Percentiles rank a stretch among this genome's conserved stretches.
Conservation (phyloP, 2,329 filamentous ascomycete genomes). For the Herpotrichia juniperi region DNA sequence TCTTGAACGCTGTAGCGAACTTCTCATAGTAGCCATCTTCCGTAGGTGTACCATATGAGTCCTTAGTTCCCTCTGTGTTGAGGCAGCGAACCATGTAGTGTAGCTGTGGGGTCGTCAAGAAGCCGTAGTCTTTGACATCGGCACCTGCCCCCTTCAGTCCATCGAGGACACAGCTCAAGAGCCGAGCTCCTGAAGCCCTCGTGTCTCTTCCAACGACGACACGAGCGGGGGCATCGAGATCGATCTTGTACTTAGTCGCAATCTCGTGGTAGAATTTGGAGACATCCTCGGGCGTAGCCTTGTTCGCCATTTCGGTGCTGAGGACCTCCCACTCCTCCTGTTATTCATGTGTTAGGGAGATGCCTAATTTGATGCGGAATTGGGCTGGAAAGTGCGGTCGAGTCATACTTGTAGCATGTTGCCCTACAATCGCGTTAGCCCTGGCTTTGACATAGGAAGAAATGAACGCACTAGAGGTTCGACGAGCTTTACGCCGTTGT, state of each 20-base stretch:
- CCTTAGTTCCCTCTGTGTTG: constrained; percentile 87
- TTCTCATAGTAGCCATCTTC: constrained; percentile 97
- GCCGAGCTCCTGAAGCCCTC: constrained; percentile 83
- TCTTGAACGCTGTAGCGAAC: constrained; percentile 81
- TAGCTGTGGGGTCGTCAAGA: constrained; percentile 94
- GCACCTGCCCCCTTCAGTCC: constrained; percentile 78
- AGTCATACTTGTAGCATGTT: constrained; percentile 77
- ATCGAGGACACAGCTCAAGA: constrained; percentile 79
- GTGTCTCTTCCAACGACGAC: constrained; percentile 94
- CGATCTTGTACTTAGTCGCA: constrained; percentile 64
- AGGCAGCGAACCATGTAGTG: constrained; percentile 95
- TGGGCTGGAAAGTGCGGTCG: background rate
- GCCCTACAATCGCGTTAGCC: constrained; percentile 20
- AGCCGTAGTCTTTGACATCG: constrained; percentile 82
- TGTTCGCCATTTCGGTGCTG: constrained; percentile 89
- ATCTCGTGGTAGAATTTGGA: constrained; percentile 77
- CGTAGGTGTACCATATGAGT: constrained; percentile 86
- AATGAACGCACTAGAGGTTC: constrained; percentile 75
- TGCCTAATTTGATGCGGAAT: background rate
- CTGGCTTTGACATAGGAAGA: background rate
- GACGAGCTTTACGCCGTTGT: constrained; percentile 79
- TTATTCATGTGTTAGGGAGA: constrained; percentile 14
- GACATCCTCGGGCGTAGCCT: constrained; percentile 74
- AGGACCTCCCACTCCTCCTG: constrained; percentile 85
- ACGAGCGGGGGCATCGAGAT: constrained; percentile 70